Evolutionary conservation across 176 grass and related monocot species (phyloP).

Genomic region (Phoenix roebelenii): DNA sequence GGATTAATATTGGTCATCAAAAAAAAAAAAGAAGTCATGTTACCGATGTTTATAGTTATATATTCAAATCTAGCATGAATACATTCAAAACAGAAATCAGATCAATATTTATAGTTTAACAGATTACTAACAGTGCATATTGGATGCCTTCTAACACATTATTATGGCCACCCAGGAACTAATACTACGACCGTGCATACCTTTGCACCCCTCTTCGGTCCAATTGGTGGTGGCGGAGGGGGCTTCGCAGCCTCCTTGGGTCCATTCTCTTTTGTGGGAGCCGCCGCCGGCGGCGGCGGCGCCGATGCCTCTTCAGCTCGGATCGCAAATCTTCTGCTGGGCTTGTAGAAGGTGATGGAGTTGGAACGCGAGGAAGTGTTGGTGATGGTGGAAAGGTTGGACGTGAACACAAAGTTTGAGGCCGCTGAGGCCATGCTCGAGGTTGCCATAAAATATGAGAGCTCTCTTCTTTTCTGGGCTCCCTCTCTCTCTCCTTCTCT

Average conservation of each 20-base stretch:
- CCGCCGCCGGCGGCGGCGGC: conserved; percentile 4
- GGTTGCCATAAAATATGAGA: conserved; percentile 51
- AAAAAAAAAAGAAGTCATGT: too few species aligned
- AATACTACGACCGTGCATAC: conserved; percentile 1
- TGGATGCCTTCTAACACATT: too few species aligned
- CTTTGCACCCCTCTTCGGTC: conserved; percentile 73
- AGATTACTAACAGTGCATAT: too few species aligned
- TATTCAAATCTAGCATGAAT: too few species aligned
- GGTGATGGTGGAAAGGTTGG: conserved; percentile 5
- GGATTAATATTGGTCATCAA: too few species aligned
- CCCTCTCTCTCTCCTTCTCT: background rate
- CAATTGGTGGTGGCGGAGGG: conserved; percentile 63
- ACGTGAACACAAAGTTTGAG: conserved; percentile 57
- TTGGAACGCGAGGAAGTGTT: conserved; percentile 25
- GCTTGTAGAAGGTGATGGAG: conserved; percentile 22
- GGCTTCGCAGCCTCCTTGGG: conserved; percentile 35
- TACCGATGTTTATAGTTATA: too few species aligned
- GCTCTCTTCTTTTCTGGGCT: background rate
- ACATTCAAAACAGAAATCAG: too few species aligned
- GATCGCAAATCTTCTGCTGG: conserved; percentile 41
- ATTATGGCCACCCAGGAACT: too few species aligned
- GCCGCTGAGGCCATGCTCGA: conserved; percentile 78
- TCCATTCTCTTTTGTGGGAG: background rate
- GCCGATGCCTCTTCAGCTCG: conserved; percentile 45
- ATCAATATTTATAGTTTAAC: too few species aligned